Evolutionary conservation across 495 filamentous ascomycete species (phyloP).

Genomic region (Tirmania nivea): DNA sequence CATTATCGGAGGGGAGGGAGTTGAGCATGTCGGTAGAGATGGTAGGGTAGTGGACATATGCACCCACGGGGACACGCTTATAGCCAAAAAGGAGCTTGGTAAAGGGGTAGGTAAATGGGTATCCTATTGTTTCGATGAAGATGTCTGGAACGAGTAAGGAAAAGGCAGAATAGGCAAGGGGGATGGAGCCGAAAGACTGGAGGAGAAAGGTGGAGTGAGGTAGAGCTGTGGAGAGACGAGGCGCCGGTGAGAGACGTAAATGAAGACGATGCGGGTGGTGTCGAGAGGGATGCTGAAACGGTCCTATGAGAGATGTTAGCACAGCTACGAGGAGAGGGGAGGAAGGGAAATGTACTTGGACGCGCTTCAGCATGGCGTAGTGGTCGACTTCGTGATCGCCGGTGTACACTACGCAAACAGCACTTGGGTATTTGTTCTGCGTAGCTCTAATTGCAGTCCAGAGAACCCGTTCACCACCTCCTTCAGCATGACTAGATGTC

Average conservation of each 20-base stretch:
- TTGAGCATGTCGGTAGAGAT: conserved; percentile 95
- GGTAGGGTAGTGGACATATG: conserved; percentile 95
- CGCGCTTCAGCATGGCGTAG: conserved; percentile 49
- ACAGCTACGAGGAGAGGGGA: neutral
- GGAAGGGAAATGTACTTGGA: conserved; percentile 31
- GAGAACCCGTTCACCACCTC: conserved; percentile 85
- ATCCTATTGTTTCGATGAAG: conserved; percentile 95
- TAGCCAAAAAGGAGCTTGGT: conserved; percentile 60
- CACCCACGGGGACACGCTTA: conserved; percentile 50
- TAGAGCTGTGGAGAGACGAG: conserved; percentile 68
- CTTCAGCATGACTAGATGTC: conserved; percentile 60
- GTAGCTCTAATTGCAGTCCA: conserved; percentile 91
- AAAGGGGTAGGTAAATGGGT: conserved; percentile 70
- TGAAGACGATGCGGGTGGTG: conserved; percentile 58
- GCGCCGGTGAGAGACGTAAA: conserved; percentile 71
- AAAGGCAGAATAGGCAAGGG: conserved; percentile 86
- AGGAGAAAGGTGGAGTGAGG: conserved; percentile 83
- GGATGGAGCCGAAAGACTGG: conserved; percentile 71
- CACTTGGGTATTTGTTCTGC: conserved; percentile 70
- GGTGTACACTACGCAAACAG: conserved; percentile 78
- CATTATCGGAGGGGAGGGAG: conserved; percentile 42
- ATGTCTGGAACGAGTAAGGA: conserved; percentile 75
- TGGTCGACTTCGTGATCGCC: conserved; percentile 80
- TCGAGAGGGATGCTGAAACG: conserved; percentile 88
- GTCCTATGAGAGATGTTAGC: conserved; percentile 25